A percentile compares a stretch with the other conserved stretches of the same genome.
phyloP scores from a whole-genome alignment of 176 grass and related monocot species.

The Oryza coarctata region DNA sequence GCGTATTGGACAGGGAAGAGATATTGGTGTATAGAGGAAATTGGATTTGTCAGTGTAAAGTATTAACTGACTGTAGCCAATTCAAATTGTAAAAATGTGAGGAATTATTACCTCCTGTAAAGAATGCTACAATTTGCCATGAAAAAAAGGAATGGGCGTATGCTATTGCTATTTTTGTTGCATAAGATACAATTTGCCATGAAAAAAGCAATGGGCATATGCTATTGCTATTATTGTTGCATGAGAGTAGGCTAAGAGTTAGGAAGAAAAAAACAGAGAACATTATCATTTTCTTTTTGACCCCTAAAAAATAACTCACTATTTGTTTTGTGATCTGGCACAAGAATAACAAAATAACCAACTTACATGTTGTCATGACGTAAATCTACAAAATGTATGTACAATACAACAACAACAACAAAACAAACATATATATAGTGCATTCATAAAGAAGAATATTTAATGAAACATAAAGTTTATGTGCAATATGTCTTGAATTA shows the following conservation, averaged over 20 bases:
- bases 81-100: conserved; percentile 48
- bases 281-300: not conserved
- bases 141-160: conserved; percentile 20
- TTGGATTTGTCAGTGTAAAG: conserved; percentile 38
- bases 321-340: too few species aligned
- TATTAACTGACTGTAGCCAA: conserved; percentile 38
- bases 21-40: conserved; percentile 37
- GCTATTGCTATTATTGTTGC: not conserved
- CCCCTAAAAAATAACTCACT: too few species aligned
- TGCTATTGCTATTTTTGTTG: not conserved
- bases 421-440: not conserved
- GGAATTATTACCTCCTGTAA: conserved; percentile 32
- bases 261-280: not conserved
- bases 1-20: conserved; percentile 11
- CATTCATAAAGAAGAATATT: not conserved
- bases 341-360: too few species aligned
- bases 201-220: conserved; percentile 15
- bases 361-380: not conserved
- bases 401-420: not conserved
- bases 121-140: conserved; percentile 33
- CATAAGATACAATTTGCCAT: conserved; percentile 28
- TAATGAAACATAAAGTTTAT: not conserved
- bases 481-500: not conserved
- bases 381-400: not conserved
- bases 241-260: not conserved